Evolutionary conservation across 306 rosid genomes (phyloP).

Genomic region (Albizia julibrissin): DNA sequence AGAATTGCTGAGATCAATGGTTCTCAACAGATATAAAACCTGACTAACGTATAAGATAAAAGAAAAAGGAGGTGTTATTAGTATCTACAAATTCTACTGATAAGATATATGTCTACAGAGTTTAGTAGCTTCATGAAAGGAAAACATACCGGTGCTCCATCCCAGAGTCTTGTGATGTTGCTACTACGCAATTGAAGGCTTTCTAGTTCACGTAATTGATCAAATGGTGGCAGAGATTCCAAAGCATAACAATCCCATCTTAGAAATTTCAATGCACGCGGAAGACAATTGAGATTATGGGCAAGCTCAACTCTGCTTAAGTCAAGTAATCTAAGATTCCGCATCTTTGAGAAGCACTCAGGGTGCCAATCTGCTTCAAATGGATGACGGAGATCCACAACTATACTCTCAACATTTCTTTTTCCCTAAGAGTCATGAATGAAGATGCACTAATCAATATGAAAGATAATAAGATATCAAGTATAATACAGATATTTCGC

Average conservation of each 20-base stretch:
- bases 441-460: background rate
- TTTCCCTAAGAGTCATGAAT: background rate
- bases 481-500: background rate
- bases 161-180: slow-evolving; percentile 4
- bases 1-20: too few relatives aligned
- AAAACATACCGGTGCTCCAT: background rate
- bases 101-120: background rate
- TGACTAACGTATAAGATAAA: too few relatives aligned
- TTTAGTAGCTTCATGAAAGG: background rate
- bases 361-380: background rate
- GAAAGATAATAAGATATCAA: background rate
- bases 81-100: too few relatives aligned
- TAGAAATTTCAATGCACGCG: slow-evolving; percentile 4
- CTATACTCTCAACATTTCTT: background rate
- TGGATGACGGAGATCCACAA: background rate
- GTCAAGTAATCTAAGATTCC: background rate
- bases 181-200: background rate
- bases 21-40: too few relatives aligned
- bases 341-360: slow-evolving; percentile 3
- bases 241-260: background rate
- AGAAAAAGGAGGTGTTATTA: too few relatives aligned
- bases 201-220: background rate
- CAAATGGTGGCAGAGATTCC: background rate
- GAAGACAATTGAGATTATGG: background rate
- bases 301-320: background rate